phyloP scores from a whole-genome alignment of 2,329 filamentous ascomycete species.

The Sclerotinia subarctica region DNA sequence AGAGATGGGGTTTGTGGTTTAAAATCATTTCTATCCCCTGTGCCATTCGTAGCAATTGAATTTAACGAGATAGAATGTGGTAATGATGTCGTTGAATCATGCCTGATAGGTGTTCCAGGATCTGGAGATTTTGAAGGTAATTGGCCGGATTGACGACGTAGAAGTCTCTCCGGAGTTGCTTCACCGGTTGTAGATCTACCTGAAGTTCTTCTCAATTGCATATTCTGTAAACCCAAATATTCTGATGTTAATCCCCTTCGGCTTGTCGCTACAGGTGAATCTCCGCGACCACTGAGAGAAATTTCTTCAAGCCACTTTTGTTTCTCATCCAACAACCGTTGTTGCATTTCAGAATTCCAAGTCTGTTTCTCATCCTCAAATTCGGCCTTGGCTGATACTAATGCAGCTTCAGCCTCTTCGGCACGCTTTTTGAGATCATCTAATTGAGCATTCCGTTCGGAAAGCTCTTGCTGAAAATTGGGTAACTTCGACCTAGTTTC shows the following conservation, averaged over 20 bases:
- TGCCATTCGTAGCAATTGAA: slow-evolving; percentile 27
- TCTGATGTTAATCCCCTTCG: slow-evolving; percentile 37
- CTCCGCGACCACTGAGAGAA: slow-evolving; percentile 33
- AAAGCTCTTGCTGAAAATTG: slow-evolving; percentile 61
- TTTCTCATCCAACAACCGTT: slow-evolving; percentile 63
- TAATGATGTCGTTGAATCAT: slow-evolving; percentile 36
- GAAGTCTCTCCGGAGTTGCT: slow-evolving; percentile 26
- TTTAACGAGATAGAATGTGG: slow-evolving; percentile 10
- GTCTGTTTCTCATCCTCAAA: slow-evolving; percentile 57
- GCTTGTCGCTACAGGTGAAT: slow-evolving; percentile 36
- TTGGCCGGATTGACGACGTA: slow-evolving; percentile 33
- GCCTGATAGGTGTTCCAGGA: slow-evolving; percentile 35
- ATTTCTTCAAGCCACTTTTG: slow-evolving; percentile 53
- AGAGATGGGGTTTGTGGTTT: slow-evolving; percentile 31
- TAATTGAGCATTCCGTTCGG: slow-evolving; percentile 56
- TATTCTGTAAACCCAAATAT: slow-evolving; percentile 40
- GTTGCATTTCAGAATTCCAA: slow-evolving; percentile 54
- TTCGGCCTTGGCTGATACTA: slow-evolving; percentile 56
- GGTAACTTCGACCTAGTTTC: slow-evolving; percentile 61
- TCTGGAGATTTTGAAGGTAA: slow-evolving; percentile 32
- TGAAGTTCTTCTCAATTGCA: slow-evolving; percentile 35
- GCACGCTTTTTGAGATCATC: slow-evolving; percentile 62
- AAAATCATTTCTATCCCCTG: slow-evolving; percentile 13
- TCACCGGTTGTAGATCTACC: slow-evolving; percentile 36
- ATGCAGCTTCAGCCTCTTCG: slow-evolving; percentile 62